Percentiles rank a stretch among this genome's conserved stretches.
These are phyloP conservation scores for Termitomyces sp. DNA, from an alignment of 768 basidiomycete genomes.

Conservation along the genomic window DNA sequence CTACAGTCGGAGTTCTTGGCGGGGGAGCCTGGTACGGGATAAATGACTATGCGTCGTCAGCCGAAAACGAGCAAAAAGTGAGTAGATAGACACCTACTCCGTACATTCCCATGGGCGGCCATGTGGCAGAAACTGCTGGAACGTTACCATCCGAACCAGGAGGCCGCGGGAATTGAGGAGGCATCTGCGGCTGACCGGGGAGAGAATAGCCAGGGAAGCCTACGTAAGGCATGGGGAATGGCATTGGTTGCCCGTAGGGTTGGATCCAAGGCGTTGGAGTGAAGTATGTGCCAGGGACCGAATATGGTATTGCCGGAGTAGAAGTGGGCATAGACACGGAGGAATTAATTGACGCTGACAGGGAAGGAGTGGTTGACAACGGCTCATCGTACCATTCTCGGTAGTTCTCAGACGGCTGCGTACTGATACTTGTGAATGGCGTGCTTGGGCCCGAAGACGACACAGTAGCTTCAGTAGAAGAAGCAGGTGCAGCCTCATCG, in stretches of 20 bases:
- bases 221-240: conserved; percentile 51
- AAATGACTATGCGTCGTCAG: conserved; percentile 34
- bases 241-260: conserved; percentile 46
- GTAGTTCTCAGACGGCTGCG: conserved; percentile 29
- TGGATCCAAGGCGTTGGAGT: conserved; percentile 53
- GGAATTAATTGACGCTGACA: conserved; percentile 30
- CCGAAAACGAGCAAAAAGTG: neutral
- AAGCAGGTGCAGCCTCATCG: neutral
- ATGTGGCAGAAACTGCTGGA: conserved; percentile 28
- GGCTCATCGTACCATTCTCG: conserved; percentile 45
- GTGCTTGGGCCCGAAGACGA: conserved; percentile 17
- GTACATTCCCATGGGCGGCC: conserved; percentile 42
- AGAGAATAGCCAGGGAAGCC: conserved; percentile 46
- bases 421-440: conserved; percentile 13
- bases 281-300: conserved; percentile 41
- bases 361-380: conserved; percentile 34
- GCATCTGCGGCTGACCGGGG: conserved; percentile 23
- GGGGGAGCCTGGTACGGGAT: conserved; percentile 45
- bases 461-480: conserved; percentile 16
- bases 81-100: conserved; percentile 34
- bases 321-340: conserved; percentile 23
- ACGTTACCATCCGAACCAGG: conserved; percentile 36
- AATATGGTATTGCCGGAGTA: conserved; percentile 26
- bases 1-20: conserved; percentile 29
- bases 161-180: conserved; percentile 29